Evolutionary conservation across 768 basidiomycete genomes (phyloP).

Genomic region (Albatrellus ellisii): DNA sequence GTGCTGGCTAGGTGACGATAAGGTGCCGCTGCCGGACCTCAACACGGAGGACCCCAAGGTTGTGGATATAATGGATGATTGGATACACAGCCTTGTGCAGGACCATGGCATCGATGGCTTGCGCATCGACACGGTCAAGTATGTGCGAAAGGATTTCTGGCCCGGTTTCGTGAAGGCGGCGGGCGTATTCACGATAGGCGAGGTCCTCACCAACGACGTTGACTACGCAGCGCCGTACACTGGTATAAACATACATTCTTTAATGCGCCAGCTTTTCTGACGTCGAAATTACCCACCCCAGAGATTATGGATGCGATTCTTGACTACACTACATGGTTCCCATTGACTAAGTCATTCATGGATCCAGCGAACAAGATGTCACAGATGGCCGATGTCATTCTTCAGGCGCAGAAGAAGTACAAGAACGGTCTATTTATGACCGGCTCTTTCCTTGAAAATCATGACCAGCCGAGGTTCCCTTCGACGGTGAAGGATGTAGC

Average conservation of each 20-base stretch:
- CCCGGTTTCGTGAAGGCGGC: conserved; percentile 32
- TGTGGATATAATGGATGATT: conserved; percentile 29
- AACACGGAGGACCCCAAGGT: conserved; percentile 38
- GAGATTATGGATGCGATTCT: conserved; percentile 31
- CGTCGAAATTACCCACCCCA: conserved; percentile 8
- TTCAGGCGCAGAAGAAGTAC: conserved; percentile 27
- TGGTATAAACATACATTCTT: conserved; percentile 14
- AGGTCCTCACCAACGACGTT: conserved; percentile 33
- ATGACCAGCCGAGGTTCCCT: conserved; percentile 37
- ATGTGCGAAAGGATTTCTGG: conserved; percentile 43
- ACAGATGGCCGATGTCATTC: conserved; percentile 16
- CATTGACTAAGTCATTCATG: conserved; percentile 27
- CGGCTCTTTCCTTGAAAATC: conserved; percentile 41
- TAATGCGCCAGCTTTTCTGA: background rate
- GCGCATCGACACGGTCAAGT: conserved; percentile 48
- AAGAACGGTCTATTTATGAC: conserved; percentile 27
- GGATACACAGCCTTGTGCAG: conserved; percentile 33
- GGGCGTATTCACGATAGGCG: conserved; percentile 41
- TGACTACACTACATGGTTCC: conserved; percentile 37
- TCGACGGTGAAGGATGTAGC: conserved; percentile 28
- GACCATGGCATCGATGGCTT: conserved; percentile 41
- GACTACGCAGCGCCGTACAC: conserved; percentile 28
- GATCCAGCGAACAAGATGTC: conserved; percentile 20
- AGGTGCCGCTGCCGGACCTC: conserved; percentile 41
- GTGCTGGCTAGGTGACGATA: conserved; percentile 47